Percentiles rank a stretch among this genome's conserved stretches.
Evolutionary conservation across 1,284 basidiomycete genomes (phyloP).

Genomic region (Sporisorium scitamineum): DNA sequence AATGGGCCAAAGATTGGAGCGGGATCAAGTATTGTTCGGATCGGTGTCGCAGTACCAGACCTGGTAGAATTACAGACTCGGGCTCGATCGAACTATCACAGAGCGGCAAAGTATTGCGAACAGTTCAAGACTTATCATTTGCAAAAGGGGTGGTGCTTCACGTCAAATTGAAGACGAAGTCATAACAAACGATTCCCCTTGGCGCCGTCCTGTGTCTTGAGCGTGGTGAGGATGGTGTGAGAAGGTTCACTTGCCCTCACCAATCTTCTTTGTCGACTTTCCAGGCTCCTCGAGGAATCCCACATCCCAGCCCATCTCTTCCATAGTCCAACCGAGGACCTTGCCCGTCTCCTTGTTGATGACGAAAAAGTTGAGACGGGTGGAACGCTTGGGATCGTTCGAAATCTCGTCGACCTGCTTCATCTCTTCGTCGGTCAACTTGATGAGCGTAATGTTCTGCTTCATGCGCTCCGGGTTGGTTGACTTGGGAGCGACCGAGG

Average conservation of each 20-base stretch:
- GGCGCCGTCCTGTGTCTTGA: not conserved
- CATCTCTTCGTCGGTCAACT: constrained; percentile 76
- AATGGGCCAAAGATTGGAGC: constrained; percentile 56
- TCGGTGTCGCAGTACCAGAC: constrained; percentile 28
- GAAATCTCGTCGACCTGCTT: constrained; percentile 46
- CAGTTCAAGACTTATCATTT: constrained; percentile 39
- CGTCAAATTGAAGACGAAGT: constrained; percentile 5
- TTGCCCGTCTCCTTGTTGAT: constrained; percentile 38
- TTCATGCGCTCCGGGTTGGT: constrained; percentile 78
- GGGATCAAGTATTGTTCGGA: constrained; percentile 55
- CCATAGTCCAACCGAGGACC: constrained; percentile 49
- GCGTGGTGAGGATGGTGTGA: not conserved
- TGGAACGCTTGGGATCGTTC: constrained; percentile 47
- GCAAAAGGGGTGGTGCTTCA: constrained; percentile 39
- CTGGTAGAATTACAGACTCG: constrained; percentile 19
- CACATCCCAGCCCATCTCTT: constrained; percentile 60
- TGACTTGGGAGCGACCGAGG: constrained; percentile 56
- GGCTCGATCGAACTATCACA: constrained; percentile 23
- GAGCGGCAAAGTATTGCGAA: constrained; percentile 18
- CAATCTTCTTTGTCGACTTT: constrained; percentile 15
- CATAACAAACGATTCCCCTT: not conserved
- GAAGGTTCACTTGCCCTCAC: not conserved
- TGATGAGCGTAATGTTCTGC: constrained; percentile 78
- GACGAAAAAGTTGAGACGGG: constrained; percentile 32
- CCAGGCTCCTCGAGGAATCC: constrained; percentile 21